Evolutionary conservation across 768 basidiomycete genomes (phyloP).

Genomic region (Lentinula guzmanii): DNA sequence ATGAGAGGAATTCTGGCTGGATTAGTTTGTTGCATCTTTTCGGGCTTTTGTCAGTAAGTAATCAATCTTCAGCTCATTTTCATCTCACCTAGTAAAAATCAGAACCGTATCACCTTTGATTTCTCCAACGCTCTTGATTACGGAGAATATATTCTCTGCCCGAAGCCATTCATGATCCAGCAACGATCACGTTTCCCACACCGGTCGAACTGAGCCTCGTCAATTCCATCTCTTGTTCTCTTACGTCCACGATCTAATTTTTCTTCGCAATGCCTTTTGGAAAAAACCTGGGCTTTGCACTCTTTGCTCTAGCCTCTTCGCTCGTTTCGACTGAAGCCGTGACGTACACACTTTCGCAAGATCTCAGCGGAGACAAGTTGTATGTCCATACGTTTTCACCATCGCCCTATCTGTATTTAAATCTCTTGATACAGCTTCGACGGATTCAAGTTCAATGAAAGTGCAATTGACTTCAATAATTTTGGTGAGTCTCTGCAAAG

Average conservation of each 20-base stretch:
- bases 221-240: background rate
- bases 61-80: too few species aligned
- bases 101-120: background rate
- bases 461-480: constrained; percentile 6
- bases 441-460: constrained; percentile 7
- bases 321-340: background rate
- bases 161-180: background rate
- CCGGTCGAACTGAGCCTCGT: background rate
- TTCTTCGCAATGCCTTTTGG: background rate
- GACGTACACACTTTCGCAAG: constrained; percentile 4
- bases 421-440: background rate
- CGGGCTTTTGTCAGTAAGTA: too few species aligned
- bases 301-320: background rate
- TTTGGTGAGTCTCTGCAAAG: constrained; percentile 2
- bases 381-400: background rate
- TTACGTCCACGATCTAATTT: background rate
- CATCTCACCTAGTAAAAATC: too few species aligned
- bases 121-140: background rate
- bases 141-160: background rate
- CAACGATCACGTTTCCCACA: background rate
- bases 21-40: too few species aligned
- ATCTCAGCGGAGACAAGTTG: constrained; percentile 12
- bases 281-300: background rate
- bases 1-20: too few species aligned
- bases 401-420: background rate